These are phyloP conservation scores for Psilocybe cyanescens DNA, from an alignment of 768 basidiomycete genomes.

Conservation along the genomic window DNA sequence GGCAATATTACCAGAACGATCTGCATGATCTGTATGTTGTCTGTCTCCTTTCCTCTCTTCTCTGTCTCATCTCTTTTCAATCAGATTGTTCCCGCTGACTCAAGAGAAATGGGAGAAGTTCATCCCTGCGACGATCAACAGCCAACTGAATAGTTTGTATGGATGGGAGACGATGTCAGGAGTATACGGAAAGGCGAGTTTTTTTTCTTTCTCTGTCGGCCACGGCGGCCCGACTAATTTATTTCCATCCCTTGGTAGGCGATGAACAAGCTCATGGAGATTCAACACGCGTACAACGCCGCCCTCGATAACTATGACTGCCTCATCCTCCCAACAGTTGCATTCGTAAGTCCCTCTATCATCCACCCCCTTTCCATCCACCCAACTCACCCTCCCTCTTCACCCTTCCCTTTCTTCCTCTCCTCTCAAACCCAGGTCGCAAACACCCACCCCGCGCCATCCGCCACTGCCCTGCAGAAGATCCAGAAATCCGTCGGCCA, in stretches of 20 bases:
- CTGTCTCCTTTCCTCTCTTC: background rate
- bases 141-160: conserved; percentile 22
- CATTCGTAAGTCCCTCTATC: conserved; percentile 16
- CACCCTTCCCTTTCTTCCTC: no score
- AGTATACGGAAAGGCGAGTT: conserved; percentile 21
- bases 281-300: conserved; percentile 20
- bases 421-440: conserved; percentile 14
- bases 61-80: background rate
- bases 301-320: conserved; percentile 21
- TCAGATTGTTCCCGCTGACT: conserved; percentile 22
- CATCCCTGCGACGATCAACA: conserved; percentile 23
- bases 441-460: conserved; percentile 21
- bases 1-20: conserved; percentile 24
- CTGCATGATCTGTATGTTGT: conserved; percentile 17
- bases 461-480: conserved; percentile 29
- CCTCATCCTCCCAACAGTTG: conserved; percentile 24
- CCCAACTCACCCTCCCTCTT: background rate
- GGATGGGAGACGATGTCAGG: conserved; percentile 22
- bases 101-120: conserved; percentile 27
- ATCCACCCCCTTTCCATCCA: background rate
- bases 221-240: background rate
- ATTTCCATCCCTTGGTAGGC: conserved; percentile 7
- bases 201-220: background rate
- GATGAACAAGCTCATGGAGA: conserved; percentile 25
- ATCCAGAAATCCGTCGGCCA: conserved; percentile 30